Conservation (phyloP, 805 yeast genomes). For the Candida pseudofarinosa region DNA sequence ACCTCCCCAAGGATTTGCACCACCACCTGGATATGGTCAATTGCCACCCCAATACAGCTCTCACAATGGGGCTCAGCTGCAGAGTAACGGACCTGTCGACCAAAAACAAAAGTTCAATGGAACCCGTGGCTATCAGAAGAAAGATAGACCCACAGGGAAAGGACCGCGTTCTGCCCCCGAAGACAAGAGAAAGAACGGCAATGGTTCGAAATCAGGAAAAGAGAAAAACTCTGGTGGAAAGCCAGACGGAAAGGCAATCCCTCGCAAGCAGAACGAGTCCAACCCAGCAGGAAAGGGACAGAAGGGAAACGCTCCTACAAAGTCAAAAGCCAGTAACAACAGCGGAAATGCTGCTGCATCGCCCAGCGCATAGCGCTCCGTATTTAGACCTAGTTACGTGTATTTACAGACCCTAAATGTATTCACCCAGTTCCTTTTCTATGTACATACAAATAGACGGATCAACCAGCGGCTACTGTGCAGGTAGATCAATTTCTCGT, state of each 20-base stretch:
- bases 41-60: neutral
- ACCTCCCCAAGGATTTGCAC: neutral
- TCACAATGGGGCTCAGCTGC: neutral
- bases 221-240: neutral
- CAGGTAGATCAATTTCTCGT: too few relatives aligned
- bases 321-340: neutral
- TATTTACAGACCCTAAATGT: neutral
- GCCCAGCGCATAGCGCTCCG: neutral
- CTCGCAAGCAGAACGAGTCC: neutral
- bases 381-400: neutral
- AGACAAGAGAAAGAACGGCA: conserved; percentile 1
- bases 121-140: neutral
- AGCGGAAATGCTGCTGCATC: neutral
- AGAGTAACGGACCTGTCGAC: neutral
- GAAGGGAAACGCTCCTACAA: neutral
- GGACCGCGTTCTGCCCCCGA: neutral
- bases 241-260: neutral
- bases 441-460: neutral
- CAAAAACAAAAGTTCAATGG: neutral
- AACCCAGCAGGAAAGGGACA: neutral
- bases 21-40: neutral
- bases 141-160: neutral
- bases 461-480: too few relatives aligned
- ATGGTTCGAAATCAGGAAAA: conserved; percentile 3
- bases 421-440: neutral